Percentiles rank a stretch among this genome's conserved stretches.
These are phyloP conservation scores for Erythrophleum ivorense DNA, from an alignment of 331 rosid species.

Conservation along the genomic window DNA sequence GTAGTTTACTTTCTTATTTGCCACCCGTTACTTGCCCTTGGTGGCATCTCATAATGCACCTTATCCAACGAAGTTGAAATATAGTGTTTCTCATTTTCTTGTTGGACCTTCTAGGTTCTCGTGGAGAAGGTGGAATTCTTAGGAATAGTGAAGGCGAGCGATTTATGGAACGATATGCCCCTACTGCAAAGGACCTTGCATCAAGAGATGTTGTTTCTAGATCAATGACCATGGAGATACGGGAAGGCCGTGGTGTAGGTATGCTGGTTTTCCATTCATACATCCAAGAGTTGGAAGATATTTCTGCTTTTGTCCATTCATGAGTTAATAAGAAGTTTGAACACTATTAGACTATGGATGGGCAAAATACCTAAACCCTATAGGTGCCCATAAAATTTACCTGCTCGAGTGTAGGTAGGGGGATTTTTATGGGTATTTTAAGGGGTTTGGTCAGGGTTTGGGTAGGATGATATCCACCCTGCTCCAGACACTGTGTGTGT, in stretches of 20 bases:
- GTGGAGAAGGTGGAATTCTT: conserved; percentile 99
- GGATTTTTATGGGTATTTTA: not conserved
- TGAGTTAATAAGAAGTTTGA: not conserved
- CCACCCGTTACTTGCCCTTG: conserved; percentile 19
- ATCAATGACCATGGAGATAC: conserved; percentile 99
- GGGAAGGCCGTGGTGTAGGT: conserved; percentile 99
- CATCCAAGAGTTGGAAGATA: conserved; percentile 5
- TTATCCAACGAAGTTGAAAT: conserved; percentile 26
- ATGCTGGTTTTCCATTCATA: conserved; percentile 42
- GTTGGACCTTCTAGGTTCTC: conserved; percentile 74
- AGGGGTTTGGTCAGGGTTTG: not conserved
- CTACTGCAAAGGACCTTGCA: conserved; percentile 98
- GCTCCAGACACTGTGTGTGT: not conserved
- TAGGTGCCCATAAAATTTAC: not conserved
- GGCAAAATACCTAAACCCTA: not conserved
- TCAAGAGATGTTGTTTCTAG: conserved; percentile 96
- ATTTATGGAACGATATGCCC: conserved; percentile 98
- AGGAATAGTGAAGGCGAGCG: conserved; percentile 97
- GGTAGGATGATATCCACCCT: not conserved
- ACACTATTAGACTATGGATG: conserved; percentile 12
- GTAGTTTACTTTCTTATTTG: conserved; percentile 34
- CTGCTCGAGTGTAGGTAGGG: not conserved
- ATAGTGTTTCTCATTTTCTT: conserved; percentile 33
- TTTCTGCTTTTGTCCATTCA: not conserved
- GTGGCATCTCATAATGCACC: conserved; percentile 30